These are phyloP conservation scores for Tolypocladium sp. DNA, from an alignment of 2,329 filamentous ascomycete species.

Conservation along the genomic window DNA sequence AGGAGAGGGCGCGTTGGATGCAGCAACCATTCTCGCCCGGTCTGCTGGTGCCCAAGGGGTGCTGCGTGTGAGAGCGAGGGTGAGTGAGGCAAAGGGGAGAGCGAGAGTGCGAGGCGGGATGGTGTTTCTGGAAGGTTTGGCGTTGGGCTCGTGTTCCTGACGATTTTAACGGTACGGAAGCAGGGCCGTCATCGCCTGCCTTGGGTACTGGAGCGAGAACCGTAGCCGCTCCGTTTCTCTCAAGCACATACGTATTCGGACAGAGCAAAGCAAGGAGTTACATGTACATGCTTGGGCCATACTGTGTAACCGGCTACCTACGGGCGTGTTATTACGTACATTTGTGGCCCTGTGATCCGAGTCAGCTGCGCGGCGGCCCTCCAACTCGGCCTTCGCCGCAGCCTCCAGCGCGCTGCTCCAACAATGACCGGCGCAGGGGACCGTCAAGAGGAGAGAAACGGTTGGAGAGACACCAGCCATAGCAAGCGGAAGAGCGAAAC, in stretches of 20 bases:
- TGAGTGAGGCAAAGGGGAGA: not conserved
- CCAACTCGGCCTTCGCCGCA: not conserved
- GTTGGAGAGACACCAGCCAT: not conserved
- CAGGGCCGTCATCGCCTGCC: not conserved
- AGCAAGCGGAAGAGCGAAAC: not conserved
- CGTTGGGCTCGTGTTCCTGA: not conserved
- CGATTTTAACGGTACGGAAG: not conserved
- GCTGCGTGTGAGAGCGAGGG: not conserved
- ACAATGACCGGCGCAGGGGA: not conserved
- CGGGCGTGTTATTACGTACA: conserved; percentile 6
- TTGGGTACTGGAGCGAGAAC: not conserved
- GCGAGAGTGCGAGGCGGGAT: not conserved
- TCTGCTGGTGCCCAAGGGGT: not conserved
- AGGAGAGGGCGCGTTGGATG: not conserved
- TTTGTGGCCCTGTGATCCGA: conserved; percentile 6
- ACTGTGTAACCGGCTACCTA: not conserved
- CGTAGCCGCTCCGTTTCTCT: not conserved
- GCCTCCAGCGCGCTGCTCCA: not conserved
- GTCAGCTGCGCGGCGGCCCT: conserved; percentile 4
- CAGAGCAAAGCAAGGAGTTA: not conserved
- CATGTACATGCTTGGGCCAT: not conserved
- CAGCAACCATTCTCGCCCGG: conserved; percentile 7
- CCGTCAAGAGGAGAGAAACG: not conserved
- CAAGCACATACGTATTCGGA: not conserved
- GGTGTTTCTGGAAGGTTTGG: not conserved